Percentiles rank a stretch among this genome's conserved stretches.
phyloP scores from a whole-genome alignment of 805 yeast species.

The Nematodospora valgi region DNA sequence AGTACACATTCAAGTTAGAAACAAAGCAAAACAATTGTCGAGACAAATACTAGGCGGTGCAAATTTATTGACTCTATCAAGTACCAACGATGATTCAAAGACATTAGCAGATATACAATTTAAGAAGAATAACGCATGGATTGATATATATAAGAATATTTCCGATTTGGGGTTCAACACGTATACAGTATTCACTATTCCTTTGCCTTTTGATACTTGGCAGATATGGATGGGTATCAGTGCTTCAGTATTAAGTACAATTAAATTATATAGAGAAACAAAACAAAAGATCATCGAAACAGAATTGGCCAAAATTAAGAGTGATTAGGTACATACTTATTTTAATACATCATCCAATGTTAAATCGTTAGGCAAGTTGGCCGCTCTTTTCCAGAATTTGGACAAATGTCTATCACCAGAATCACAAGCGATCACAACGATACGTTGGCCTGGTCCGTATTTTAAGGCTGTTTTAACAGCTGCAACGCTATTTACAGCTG shows the following conservation, averaged over 20 bases:
- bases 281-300: constrained; percentile 22
- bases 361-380: constrained; percentile 31
- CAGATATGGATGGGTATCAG: constrained; percentile 47
- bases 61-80: constrained; percentile 10
- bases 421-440: constrained; percentile 89
- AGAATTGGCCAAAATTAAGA: constrained; percentile 9
- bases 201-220: constrained; percentile 35
- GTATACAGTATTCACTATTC: constrained; percentile 36
- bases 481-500: constrained; percentile 93
- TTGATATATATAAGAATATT: constrained; percentile 37
- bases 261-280: constrained; percentile 38
- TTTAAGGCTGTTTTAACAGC: constrained; percentile 56
- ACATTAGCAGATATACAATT: constrained; percentile 31
- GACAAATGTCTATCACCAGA: constrained; percentile 87
- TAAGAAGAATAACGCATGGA: constrained; percentile 32
- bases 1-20: constrained; percentile 60
- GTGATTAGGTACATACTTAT: not conserved
- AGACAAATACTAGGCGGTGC: constrained; percentile 32
- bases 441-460: constrained; percentile 54
- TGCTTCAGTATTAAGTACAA: constrained; percentile 35
- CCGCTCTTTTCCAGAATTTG: constrained; percentile 84
- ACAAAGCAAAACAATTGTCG: constrained; percentile 45
- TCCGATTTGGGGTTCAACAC: constrained; percentile 40
- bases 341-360: constrained; percentile 30
- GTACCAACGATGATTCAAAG: constrained; percentile 19